Conservation (phyloP, 345 rosid species). For the Populus alba region DNA sequence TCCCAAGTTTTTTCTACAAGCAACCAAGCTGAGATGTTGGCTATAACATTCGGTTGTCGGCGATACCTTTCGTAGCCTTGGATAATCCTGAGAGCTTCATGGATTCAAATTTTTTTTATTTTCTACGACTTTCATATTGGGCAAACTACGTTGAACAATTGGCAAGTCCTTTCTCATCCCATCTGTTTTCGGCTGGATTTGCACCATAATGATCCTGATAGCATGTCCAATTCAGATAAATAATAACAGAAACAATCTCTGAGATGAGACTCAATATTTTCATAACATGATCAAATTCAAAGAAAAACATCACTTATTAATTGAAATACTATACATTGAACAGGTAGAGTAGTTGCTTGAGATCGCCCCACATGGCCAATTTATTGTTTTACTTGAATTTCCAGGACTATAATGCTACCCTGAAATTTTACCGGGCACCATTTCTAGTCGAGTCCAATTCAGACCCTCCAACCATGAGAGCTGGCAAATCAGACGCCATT, state of each 20-base stretch:
- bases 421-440: slow-evolving; percentile 30
- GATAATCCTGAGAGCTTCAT: not conserved
- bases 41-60: not conserved
- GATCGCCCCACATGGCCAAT: not conserved
- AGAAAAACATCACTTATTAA: not conserved
- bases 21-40: not conserved
- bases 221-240: too few species aligned
- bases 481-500: slow-evolving; percentile 13
- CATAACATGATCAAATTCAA: not conserved
- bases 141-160: not conserved
- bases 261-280: not conserved
- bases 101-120: too few species aligned
- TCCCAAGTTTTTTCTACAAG: not conserved
- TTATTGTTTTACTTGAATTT: not conserved
- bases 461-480: slow-evolving; percentile 10
- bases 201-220: not conserved
- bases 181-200: not conserved
- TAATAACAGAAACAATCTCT: too few species aligned
- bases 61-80: not conserved
- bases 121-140: not conserved
- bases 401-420: slow-evolving; percentile 24
- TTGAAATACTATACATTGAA: not conserved
- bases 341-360: not conserved
- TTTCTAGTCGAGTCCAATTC: slow-evolving; percentile 24
- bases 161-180: not conserved